Conservation (phyloP, 345 rosid species). For the Populus ilicifolia region DNA sequence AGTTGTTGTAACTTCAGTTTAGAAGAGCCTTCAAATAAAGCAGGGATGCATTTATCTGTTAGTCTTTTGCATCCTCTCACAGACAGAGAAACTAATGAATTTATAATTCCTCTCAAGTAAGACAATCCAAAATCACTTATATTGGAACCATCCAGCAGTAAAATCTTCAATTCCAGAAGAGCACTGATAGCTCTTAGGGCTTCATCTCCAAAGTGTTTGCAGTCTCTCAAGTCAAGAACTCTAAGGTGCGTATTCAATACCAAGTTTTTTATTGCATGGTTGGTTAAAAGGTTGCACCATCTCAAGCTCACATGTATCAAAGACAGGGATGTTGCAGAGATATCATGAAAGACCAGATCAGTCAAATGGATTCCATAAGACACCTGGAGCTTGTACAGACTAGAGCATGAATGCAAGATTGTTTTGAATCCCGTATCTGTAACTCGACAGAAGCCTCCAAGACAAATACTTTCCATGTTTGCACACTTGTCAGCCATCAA, state of each 20-base stretch:
- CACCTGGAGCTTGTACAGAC: conserved; percentile 66
- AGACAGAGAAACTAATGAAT: conserved; percentile 62
- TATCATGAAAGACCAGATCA: conserved; percentile 83
- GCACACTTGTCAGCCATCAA: conserved; percentile 84
- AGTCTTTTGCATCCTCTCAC: conserved; percentile 85
- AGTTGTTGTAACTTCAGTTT: conserved; percentile 59
- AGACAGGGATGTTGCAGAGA: conserved; percentile 71
- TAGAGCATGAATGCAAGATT: conserved; percentile 75
- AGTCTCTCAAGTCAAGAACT: conserved; percentile 70
- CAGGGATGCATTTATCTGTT: conserved; percentile 65
- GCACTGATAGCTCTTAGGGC: conserved; percentile 58
- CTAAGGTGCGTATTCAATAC: conserved; percentile 49
- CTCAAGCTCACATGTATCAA: conserved; percentile 78
- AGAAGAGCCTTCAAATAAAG: conserved; percentile 63
- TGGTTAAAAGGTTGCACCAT: conserved; percentile 79
- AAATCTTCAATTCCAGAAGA: conserved; percentile 48
- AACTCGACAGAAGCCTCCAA: conserved; percentile 87
- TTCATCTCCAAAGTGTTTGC: conserved; percentile 75
- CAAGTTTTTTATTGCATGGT: conserved; percentile 59
- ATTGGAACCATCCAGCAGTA: conserved; percentile 64
- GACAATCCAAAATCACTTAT: conserved; percentile 65
- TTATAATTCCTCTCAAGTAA: conserved; percentile 43
- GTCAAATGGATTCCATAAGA: conserved; percentile 74
- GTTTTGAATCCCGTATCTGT: conserved; percentile 86
- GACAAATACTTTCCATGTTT: conserved; percentile 75